A percentile compares a stretch with the other conserved stretches of the same genome.
Evolutionary conservation across 768 basidiomycete genomes (phyloP).

Genomic region (Pulveroboletus sp.): DNA sequence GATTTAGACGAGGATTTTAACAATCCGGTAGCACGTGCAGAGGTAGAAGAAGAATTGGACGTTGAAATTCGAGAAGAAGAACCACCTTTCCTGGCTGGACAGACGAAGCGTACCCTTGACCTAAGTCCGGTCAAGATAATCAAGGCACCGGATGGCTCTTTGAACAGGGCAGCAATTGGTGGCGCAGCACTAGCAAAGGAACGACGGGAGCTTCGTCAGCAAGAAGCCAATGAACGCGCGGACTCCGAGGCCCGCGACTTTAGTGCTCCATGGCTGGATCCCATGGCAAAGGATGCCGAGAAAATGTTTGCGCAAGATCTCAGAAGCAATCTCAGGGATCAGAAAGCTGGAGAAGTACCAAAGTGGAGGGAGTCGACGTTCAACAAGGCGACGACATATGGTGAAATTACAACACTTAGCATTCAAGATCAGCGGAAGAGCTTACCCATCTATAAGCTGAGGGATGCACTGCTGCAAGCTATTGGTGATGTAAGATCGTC

Average conservation of each 20-base stretch:
- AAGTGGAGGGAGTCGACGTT: constrained; percentile 91
- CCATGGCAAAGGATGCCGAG: constrained; percentile 88
- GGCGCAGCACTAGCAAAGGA: constrained; percentile 94
- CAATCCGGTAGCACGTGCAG: constrained; percentile 72
- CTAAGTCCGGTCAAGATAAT: constrained; percentile 97
- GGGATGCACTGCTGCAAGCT: constrained; percentile 85
- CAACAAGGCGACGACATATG: constrained; percentile 94
- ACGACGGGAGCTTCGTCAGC: constrained; percentile 87
- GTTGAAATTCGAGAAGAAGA: constrained; percentile 97
- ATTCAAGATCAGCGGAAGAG: constrained; percentile 92
- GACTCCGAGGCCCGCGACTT: constrained; percentile 95
- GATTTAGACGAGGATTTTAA: constrained; percentile 84
- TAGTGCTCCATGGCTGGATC: constrained; percentile 95
- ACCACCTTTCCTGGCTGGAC: constrained; percentile 91
- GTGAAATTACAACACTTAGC: constrained; percentile 83
- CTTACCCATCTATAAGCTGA: constrained; percentile 92
- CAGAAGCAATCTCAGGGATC: constrained; percentile 74
- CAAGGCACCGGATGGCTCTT: constrained; percentile 95
- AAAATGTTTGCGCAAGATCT: constrained; percentile 92
- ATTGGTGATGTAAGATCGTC: constrained; percentile 68
- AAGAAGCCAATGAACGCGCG: constrained; percentile 90
- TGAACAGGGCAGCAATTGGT: constrained; percentile 92
- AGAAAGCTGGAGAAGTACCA: constrained; percentile 77
- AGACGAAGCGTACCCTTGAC: constrained; percentile 93
- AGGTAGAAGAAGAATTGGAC: constrained; percentile 94